Conservation (phyloP, 2,329 filamentous ascomycete species). For the Pestalotiopsis sp. region DNA sequence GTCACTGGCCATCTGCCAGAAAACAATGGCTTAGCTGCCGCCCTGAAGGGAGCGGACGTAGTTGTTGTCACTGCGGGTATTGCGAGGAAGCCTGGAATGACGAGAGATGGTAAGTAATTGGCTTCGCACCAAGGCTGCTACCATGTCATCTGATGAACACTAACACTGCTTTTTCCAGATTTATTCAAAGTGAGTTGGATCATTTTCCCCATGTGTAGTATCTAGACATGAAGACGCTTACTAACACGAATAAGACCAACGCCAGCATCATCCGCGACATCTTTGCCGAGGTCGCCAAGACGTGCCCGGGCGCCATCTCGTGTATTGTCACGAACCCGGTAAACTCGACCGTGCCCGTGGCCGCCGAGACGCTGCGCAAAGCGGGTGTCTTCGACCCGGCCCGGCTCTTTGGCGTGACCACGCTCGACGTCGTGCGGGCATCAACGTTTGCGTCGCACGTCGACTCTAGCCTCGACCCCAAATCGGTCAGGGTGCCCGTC, state of each 20-base stretch:
- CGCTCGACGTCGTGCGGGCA: not conserved
- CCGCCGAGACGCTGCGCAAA: not conserved
- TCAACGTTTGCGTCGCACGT: not conserved
- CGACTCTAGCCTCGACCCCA: not conserved
- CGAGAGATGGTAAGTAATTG: not conserved
- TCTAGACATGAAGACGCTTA: not conserved
- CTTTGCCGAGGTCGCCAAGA: not conserved
- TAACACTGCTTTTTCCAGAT: not conserved
- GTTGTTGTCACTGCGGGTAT: not conserved
- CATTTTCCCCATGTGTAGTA: not conserved
- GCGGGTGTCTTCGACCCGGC: not conserved
- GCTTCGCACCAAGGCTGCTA: not conserved
- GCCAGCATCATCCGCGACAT: conserved; percentile 1
- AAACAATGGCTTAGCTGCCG: not conserved
- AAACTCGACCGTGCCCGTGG: not conserved
- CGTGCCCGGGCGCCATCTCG: not conserved
- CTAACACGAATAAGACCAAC: not conserved
- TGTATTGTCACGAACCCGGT: not conserved
- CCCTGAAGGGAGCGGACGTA: not conserved
- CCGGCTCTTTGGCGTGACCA: not conserved
- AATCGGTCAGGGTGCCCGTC: not conserved
- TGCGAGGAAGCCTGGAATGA: not conserved
- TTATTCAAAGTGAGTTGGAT: not conserved
- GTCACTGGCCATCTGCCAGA: not conserved
- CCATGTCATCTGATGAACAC: not conserved